Conservation (phyloP, 176 grass and related monocot genomes). For the Phoenix roebelenii region DNA sequence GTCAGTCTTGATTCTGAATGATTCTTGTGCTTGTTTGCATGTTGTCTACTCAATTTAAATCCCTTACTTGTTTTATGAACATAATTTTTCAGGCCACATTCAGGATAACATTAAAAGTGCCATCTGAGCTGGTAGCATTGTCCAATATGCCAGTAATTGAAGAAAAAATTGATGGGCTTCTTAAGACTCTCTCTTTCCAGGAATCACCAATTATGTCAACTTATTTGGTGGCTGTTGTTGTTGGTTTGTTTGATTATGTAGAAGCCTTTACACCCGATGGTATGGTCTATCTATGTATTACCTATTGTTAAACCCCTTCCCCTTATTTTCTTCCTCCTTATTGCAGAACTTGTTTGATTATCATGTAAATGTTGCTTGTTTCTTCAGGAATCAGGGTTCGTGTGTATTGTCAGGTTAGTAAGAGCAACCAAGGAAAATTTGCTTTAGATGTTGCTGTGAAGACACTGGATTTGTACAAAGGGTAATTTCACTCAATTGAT, state of each 20-base stretch:
- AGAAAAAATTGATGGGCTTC: conserved; percentile 29
- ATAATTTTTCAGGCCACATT: conserved; percentile 57
- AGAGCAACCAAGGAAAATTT: conserved; percentile 63
- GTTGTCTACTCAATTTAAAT: too few relatives aligned
- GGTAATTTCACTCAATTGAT: conserved; percentile 25
- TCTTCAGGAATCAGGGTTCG: conserved; percentile 53
- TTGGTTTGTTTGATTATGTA: conserved; percentile 71
- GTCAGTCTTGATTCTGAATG: too few relatives aligned
- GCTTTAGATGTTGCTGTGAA: conserved; percentile 78
- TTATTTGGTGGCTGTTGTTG: conserved; percentile 82
- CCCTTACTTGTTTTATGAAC: too few relatives aligned
- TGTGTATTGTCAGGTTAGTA: conserved; percentile 76
- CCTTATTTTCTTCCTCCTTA: neutral
- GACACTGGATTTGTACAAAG: conserved; percentile 64
- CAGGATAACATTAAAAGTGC: conserved; percentile 65
- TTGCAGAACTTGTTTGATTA: neutral
- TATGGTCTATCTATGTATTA: conserved; percentile 16
- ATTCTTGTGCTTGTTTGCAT: too few relatives aligned
- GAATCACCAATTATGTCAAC: conserved; percentile 95
- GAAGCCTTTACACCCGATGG: conserved; percentile 44
- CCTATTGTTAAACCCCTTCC: neutral
- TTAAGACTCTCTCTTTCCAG: conserved; percentile 38
- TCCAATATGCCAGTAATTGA: conserved; percentile 69
- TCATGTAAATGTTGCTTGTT: conserved; percentile 19
- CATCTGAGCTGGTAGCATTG: conserved; percentile 49